Evolutionary conservation across 176 grass and related monocot genomes (phyloP).

Genomic region (Oryza coarctata): DNA sequence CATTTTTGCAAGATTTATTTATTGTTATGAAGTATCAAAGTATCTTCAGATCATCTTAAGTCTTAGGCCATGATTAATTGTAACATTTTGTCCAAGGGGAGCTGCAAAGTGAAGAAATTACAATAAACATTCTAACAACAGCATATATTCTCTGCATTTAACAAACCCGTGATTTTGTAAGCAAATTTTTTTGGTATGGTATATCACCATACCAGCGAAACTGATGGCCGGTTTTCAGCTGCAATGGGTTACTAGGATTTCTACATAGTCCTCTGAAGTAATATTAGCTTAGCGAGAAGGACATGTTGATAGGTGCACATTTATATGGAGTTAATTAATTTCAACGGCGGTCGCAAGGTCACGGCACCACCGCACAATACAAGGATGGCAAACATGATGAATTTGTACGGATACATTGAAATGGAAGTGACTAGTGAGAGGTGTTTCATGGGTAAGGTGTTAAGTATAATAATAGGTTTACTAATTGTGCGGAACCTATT

Average conservation of each 20-base stretch:
- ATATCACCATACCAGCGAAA: not conserved
- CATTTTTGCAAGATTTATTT: not conserved
- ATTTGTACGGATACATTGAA: not conserved
- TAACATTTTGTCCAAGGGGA: not conserved
- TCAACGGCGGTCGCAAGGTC: not conserved
- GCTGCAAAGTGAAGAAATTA: not conserved
- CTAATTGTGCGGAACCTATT: too few species aligned
- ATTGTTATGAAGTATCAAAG: not conserved
- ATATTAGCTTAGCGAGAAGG: not conserved
- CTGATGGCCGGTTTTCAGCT: not conserved
- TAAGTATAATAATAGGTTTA: too few species aligned
- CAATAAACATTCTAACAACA: not conserved
- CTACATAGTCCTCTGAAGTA: not conserved
- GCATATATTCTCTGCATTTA: not conserved
- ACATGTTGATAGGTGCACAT: not conserved
- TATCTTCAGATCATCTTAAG: not conserved
- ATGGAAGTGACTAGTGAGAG: not conserved
- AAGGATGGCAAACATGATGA: not conserved
- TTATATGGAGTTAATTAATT: conserved; percentile 9
- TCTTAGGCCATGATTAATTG: not conserved
- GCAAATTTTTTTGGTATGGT: not conserved
- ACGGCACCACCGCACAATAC: not conserved
- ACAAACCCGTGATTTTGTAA: not conserved
- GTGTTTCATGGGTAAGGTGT: not conserved
- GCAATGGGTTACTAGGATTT: not conserved